Base-by-base conservation (phyloP, 2,329 filamentous ascomycete species). In the Fusarium bulbicola region DNA sequence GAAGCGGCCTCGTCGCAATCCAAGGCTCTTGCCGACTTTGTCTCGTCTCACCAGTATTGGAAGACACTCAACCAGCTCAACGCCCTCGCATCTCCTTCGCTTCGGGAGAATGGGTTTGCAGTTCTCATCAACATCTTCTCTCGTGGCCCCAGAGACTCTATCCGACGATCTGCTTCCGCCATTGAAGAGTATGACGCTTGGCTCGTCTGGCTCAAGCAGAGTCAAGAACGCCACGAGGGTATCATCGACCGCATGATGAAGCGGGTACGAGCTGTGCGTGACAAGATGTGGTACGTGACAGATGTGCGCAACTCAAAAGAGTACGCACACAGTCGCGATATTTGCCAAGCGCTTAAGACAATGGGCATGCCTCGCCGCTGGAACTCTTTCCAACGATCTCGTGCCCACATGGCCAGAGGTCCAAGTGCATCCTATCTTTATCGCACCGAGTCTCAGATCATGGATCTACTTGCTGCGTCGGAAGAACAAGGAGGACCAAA, bases 271-370 rank as follows among this genome's bases (percentile, higher is more conserved):
- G 91, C 92, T 28, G 86, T 98, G 43, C 90, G 96, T 46, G 93
- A 97, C 80, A 98, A 98, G 86, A 97, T 98, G 93, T 99, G 96
- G 96, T 99, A 97, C 80, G 93, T 96, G 68, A 95, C 93, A 3
- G 95, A 98, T 80, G 95, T 98, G 34, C 92, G 94, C 70, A 95
- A 95, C 77, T 98, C 96, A 8, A 93, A 91, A 54, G 90, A 91
- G 15, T 98, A 98, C 77, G 93, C 96, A 68, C 92, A 97, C 75
- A 94, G 94, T 43, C 92, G 92, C 66, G 94, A 95, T 73, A 92
- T 98, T 52, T 93, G 95, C 11, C 89, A 93, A 67, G 96, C 95
- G 9, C 85, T 99, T 56, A 97, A 96, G 81, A 94, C 93, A 13
- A 98, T 99, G 96, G 93, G 92, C 69, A 85, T 90, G 82, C 86